Base-by-base conservation (phyloP, 352 stramenopile genomes). In the Peronospora destructor region DNA sequence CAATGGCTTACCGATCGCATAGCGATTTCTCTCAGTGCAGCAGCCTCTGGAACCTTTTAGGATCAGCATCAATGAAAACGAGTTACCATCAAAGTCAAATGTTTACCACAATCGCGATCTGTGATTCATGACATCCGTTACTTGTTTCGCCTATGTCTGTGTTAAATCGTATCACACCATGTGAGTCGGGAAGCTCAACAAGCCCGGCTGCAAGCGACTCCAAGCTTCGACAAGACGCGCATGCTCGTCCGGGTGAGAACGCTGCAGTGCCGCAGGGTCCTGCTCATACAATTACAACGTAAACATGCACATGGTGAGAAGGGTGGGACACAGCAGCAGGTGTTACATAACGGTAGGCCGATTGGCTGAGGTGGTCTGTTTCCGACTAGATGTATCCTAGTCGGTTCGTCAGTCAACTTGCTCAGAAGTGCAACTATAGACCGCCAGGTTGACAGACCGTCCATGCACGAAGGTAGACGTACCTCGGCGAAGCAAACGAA, bases 401-500 rank as follows among this genome's bases (percentile, higher is more conserved):
- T 21, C 19, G 19, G 19, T 21, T 21, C 19, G 19, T 21, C 19
- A 21, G 1, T 21, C 3, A 21, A 29, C 39, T 16, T n/a, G 4
- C 34, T 34, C 13, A 1, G 4, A 23, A 40, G 48, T 59, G 41
- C 48, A 33, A 59, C 59, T 49, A 23, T 49, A 35, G 34, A 13
- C 38, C 29, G 38, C 34, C 49, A 67, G 33, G 16, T 45, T 58
- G 37, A 50, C 42, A 56, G 6, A 7, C 14, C 8, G 28, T 28
- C 1, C 6, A 38, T 35, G n/a, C n/a, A 28, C 12, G 14, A 34
- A 49, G 29, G 21, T 32, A 56, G 36, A 74, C 72, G 42, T 53
- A 93, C 82, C 73, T 88, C 76, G 12, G 83, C 83, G 59, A 94
- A 91, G 61, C 83, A 91, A 21, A 94, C 81, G 49, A 90, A 94